phyloP scores from a whole-genome alignment of 2,329 filamentous ascomycete genomes.

The Huntiella bhutanensis region DNA sequence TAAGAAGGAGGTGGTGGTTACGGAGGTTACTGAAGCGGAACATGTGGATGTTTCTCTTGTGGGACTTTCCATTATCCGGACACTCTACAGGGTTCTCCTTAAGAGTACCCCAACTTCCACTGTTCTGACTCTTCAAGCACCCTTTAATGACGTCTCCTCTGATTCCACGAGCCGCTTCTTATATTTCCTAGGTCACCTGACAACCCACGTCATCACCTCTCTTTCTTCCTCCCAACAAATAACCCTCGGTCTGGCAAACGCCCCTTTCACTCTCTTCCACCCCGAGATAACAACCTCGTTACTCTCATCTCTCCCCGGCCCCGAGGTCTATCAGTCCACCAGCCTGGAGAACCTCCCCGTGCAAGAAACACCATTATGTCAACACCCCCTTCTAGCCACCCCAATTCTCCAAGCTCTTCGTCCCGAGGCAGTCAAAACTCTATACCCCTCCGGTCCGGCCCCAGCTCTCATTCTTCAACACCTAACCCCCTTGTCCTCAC shows the following conservation, averaged over 20 bases:
- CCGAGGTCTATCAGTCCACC: constrained; percentile 5
- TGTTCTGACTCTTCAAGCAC: neutral
- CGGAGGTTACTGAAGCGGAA: neutral
- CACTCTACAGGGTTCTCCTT: constrained; percentile 4
- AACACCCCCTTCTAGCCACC: constrained; percentile 17
- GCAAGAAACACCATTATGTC: neutral
- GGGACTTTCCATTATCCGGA: constrained; percentile 7
- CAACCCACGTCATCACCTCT: constrained; percentile 21
- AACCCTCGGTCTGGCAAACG: constrained; percentile 17
- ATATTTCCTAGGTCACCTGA: constrained; percentile 14
- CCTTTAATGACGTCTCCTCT: constrained; percentile 6
- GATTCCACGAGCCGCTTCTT: constrained; percentile 6
- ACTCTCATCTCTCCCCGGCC: neutral
- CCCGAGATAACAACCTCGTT: constrained; percentile 9
- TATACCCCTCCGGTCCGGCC: constrained; percentile 19
- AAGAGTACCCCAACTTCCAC: neutral
- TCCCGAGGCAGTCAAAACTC: constrained; percentile 17
- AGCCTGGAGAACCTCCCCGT: neutral
- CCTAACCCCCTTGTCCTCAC: no score
- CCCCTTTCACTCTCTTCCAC: constrained; percentile 22
- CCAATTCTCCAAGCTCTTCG: constrained; percentile 22
- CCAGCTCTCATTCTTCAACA: no score
- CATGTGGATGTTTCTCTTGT: constrained; percentile 6
- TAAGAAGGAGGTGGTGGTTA: neutral
- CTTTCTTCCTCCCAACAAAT: constrained; percentile 21